Evolutionary conservation across 192 early-diverging fungal species (phyloP), one percentile per base, ranked within the genome.

Genomic region (Rhizophlyctis rosea): DNA sequence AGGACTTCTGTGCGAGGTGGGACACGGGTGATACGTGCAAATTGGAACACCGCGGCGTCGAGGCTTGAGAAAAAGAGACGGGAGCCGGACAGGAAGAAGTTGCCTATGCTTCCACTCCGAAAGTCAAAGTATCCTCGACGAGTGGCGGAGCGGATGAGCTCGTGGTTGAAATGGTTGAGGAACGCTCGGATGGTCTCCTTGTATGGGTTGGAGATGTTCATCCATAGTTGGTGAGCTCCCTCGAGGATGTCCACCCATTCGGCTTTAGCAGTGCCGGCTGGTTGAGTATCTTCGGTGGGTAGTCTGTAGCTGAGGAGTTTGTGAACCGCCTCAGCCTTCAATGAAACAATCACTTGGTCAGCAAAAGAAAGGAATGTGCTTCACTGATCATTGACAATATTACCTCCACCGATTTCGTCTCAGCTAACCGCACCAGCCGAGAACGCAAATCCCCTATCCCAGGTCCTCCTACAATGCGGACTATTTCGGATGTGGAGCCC

Each of bases 1-100:
- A 90, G 69, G 11, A 90, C 89, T 21, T 74, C 69, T 0, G 89
- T 89, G 7, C 78, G 77, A 11, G 83, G 78, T 2, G 82, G 82
- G 36, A 84, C 81, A 5, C 84, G 79, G 27, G 84, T 85, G 50
- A 88, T 90, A 33, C 84, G 73, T 0, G 86, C 72, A 65, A 90
- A 89, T 52, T 89, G 67, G 67, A 89, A 89, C 50, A 90, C 87
- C 49, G 87, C 89, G 5, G 87, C 85, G 47, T 79, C 75, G 14
- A 79, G 68, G 27, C 64, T 36, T 81, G 85, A 75, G 74, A 89
- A 89, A 56, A 90, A 90, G 34, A 90, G 70, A 11, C 89, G 76
- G 3, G 84, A 87, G 9, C 89, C 89, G 28, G 87, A 89, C 54
- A 91, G 64, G 62, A 91, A 89, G 68, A 91, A 88, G 69, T 91